Percentiles rank a stretch among this genome's conserved stretches.
Evolutionary conservation across 306 rosid species (phyloP).

Genomic region (Carpinus viminea): DNA sequence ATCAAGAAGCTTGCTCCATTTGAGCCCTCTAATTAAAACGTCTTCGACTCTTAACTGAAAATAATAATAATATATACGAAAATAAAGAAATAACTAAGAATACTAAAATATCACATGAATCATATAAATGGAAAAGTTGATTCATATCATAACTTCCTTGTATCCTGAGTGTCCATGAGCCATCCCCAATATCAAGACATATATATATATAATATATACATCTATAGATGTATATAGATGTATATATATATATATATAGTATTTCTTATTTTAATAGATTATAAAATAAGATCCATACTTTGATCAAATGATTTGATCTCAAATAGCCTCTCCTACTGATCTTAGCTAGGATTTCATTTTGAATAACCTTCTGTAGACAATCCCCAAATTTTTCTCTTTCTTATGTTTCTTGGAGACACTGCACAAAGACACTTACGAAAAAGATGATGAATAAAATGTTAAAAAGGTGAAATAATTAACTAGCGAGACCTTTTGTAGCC

Average conservation of each 20-base stretch:
- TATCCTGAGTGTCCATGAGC: not conserved
- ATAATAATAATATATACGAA: slow-evolving; percentile 12
- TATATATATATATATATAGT: too few species aligned
- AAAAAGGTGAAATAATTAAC: slow-evolving; percentile 8
- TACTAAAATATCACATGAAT: slow-evolving; percentile 13
- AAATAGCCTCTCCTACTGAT: not conserved
- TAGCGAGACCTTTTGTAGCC: slow-evolving; percentile 83
- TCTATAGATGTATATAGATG: too few species aligned
- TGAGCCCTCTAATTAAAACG: slow-evolving; percentile 67
- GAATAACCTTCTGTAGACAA: not conserved
- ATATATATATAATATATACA: too few species aligned
- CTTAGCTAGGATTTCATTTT: not conserved
- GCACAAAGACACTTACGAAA: not conserved
- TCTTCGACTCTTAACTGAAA: slow-evolving; percentile 75
- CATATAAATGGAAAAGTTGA: not conserved
- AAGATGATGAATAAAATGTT: not conserved
- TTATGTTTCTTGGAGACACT: not conserved
- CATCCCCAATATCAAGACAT: not conserved
- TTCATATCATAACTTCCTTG: not conserved
- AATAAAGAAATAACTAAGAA: slow-evolving; percentile 9
- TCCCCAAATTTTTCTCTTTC: too few species aligned
- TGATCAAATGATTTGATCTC: not conserved
- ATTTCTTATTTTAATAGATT: too few species aligned
- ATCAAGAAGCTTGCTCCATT: slow-evolving; percentile 85
- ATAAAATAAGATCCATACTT: not conserved